Conservation (phyloP, 2,329 filamentous ascomycete species). For the Parastagonospora nodorum region DNA sequence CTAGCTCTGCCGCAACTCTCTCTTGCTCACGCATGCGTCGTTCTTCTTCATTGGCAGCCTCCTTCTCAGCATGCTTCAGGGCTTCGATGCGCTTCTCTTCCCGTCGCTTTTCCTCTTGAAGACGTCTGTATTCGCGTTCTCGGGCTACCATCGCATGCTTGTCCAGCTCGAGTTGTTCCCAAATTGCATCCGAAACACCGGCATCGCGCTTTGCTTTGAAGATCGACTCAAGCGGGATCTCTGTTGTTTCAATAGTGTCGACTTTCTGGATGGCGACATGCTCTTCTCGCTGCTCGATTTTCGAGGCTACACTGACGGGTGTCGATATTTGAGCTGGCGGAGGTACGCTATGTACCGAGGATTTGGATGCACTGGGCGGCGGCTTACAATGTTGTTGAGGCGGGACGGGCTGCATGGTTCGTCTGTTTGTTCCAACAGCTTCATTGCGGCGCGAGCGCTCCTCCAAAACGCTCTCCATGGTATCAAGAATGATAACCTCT, state of each 20-base stretch:
- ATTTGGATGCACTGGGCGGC: no score
- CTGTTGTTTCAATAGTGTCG: background rate
- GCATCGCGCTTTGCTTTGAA: conserved; percentile 53
- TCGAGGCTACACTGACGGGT: background rate
- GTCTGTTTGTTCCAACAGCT: conserved; percentile 23
- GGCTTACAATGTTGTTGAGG: conserved; percentile 1
- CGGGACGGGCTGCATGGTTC: conserved; percentile 4
- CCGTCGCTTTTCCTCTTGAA: conserved; percentile 26
- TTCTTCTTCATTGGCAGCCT: conserved; percentile 31
- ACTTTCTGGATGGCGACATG: background rate
- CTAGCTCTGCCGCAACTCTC: conserved; percentile 24
- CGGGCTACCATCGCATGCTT: conserved; percentile 38
- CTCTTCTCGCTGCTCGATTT: conserved; percentile 9
- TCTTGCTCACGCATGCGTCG: conserved; percentile 21
- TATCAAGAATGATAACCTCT: conserved; percentile 25
- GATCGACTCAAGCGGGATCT: conserved; percentile 17
- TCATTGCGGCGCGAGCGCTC: conserved; percentile 36
- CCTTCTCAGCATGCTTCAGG: conserved; percentile 37
- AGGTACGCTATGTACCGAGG: conserved; percentile 8
- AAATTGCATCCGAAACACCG: conserved; percentile 64
- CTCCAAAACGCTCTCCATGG: conserved; percentile 38
- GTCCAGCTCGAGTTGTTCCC: conserved; percentile 65
- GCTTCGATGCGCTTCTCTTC: conserved; percentile 26
- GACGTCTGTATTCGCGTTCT: conserved; percentile 45
- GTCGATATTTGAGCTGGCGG: background rate